These are phyloP conservation scores for Trifolium repens DNA, from an alignment of 306 rosid genomes.

Conservation along the genomic window DNA sequence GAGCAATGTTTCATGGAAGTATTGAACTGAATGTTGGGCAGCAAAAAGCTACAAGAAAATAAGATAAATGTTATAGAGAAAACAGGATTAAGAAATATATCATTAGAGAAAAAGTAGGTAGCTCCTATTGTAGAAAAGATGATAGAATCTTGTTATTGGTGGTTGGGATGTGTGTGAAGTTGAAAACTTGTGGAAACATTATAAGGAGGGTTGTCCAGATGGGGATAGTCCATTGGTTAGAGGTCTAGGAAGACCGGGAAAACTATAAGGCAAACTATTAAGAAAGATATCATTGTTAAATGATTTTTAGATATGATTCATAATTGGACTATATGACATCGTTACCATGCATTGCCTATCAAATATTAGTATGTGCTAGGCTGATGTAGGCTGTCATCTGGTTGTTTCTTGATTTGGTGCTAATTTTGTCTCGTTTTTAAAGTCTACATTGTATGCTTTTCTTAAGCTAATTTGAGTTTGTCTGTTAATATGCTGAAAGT, in stretches of 20 bases:
- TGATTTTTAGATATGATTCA: background rate
- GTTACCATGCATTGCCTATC: background rate
- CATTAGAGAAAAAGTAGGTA: background rate
- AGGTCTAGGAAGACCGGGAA: background rate
- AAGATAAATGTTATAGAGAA: background rate
- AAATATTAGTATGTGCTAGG: constrained; percentile 1
- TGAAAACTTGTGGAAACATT: background rate
- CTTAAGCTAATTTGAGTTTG: constrained; percentile 12
- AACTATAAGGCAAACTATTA: background rate
- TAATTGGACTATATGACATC: background rate
- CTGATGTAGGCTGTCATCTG: background rate
- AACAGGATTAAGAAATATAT: background rate
- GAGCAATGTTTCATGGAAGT: background rate
- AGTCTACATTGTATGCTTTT: background rate
- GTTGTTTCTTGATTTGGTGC: constrained; percentile 21
- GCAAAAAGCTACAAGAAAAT: background rate
- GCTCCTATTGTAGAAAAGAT: background rate
- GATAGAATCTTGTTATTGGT: background rate
- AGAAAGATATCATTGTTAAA: background rate
- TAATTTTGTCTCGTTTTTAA: background rate
- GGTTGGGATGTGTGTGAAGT: background rate
- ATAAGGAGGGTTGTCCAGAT: background rate
- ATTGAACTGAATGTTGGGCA: constrained; percentile 5
- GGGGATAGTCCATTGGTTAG: background rate
- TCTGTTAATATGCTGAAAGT: background rate